Base-by-base conservation (phyloP, 225 moss, liverwort and hornwort genomes). In the Polytrichum formosum region DNA sequence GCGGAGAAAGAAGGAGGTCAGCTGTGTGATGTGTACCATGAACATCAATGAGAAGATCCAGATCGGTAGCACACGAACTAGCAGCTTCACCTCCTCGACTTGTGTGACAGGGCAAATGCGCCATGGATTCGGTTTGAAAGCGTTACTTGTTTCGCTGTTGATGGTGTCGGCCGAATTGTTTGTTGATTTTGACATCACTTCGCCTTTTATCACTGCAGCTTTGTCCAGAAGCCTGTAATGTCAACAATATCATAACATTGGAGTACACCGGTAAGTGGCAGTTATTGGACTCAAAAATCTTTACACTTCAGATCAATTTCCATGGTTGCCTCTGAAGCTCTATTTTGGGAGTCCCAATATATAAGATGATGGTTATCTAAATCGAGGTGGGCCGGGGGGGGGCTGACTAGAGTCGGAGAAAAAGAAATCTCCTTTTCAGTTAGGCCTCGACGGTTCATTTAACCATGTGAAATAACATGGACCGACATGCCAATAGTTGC, bases 81-180 rank as follows among this genome's bases (percentile, higher is more conserved):
- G 64, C 19, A 81, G 81, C 21, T 91, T 91, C 69, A 86, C 78
- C 55, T 91, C 91, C 53, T 91, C 91, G 7, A 89, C 89, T 7
- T 74, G 59, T 0, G 86, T 86, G 2, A 86, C 83, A 1, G 78
- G 68, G 71, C 76, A 78, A 3, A 86, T 67, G 3, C 28, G 64
- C 83, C 83, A 86, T 6, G 71, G 64, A 20, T 61, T 77, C 23
- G 10, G 66, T 35, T 60, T 66, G 31, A 8, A 2, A 29, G 30
- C n/a, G 2, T 19, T 35, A 46, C 13, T 8, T 28, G 63, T 65
- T 53, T 73, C 69, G 4, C 63, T 21, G 33, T 68, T 73, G 2
- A 1, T 18, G 10, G 19, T 56, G 30, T 68, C 46, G 0, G 31
- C 59, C 33, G 67, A 53, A 23, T 46, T 23, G 3, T 10, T 26